Evolutionary conservation across 257 asterid species (phyloP), one percentile per base, ranked within the genome.

Genomic region (Leptodermis oblonga): DNA sequence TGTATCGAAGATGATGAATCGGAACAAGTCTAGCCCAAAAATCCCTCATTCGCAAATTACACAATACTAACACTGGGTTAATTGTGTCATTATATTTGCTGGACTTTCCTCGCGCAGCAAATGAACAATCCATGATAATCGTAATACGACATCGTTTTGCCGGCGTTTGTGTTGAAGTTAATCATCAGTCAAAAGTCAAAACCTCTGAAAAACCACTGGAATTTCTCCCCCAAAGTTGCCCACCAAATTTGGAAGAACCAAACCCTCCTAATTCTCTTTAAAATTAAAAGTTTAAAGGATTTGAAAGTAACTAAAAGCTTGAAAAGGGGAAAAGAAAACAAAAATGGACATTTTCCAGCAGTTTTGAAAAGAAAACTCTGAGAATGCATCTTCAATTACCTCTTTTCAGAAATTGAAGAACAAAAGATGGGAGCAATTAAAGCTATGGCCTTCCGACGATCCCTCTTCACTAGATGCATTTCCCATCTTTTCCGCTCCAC

Each of bases 361-460:
- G 67, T 22, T 22, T 62, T 36, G 33, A 62, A 22, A 25, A 20
- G 31, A 46, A 39, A 34, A 25, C 23, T 23, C 14, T 52, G 51
- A 36, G 11, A 33, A 23, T 48, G 51, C 42, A 61, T 70, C 22
- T 45, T 68, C 53, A 53, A 30, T 42, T 58, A 10, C 56, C 13
- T 13, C 8, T 9, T 43, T 13, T 1, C 37, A 31, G 52, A 65
- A 15, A 42, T 65, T 65, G 69, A 65, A 65, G 56, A 65, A 43
- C n/a, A 37, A 0, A 17, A 25, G 20, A 26, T 8, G 34, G 12
- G 4, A 25, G 15, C 36, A 25, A 28, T 28, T 25, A n/a, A 62
- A 70, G 55, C 73, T 71, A 92, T 92, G 98, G 92, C 88, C 7
- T 81, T 83, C 76, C 39, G 39, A 20, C 85, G 93, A 46, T n/a